phyloP scores from a whole-genome alignment of 306 rosid species.

The Canavalia ensiformis region DNA sequence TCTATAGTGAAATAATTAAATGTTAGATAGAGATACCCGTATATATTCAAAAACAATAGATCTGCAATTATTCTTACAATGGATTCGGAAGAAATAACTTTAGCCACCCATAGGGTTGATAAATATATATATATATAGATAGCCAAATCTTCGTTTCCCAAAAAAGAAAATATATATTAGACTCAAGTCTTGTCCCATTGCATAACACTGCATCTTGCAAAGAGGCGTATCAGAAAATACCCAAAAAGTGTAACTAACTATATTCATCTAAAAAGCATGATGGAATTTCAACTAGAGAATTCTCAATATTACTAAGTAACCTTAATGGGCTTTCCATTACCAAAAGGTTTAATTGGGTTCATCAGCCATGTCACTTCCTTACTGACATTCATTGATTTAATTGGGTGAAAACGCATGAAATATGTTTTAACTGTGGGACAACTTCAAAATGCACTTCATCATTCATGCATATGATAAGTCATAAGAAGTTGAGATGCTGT shows the following conservation, averaged over 20 bases:
- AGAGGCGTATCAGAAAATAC: slow-evolving; percentile 59
- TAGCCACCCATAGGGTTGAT: slow-evolving; percentile 47
- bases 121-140: slow-evolving; percentile 22
- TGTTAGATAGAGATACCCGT: slow-evolving; percentile 51
- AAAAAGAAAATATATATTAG: slow-evolving; percentile 44
- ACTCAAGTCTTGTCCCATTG: slow-evolving; percentile 34
- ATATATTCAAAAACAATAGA: slow-evolving; percentile 53
- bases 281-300: slow-evolving; percentile 50
- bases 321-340: slow-evolving; percentile 44
- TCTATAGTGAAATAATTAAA: slow-evolving; percentile 48
- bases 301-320: slow-evolving; percentile 26
- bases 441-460: no score
- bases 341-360: slow-evolving; percentile 5
- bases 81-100: slow-evolving; percentile 56
- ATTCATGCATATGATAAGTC: neutral
- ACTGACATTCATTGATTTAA: slow-evolving; percentile 23
- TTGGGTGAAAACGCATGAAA: neutral
- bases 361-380: neutral
- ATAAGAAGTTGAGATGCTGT: neutral
- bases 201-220: slow-evolving; percentile 58
- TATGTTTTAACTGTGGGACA: neutral
- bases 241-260: slow-evolving; percentile 46
- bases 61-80: slow-evolving; percentile 58
- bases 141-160: slow-evolving; percentile 49
- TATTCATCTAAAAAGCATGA: slow-evolving; percentile 43